Percentiles rank a stretch among this genome's conserved stretches.
These are phyloP conservation scores for Yarrowia deformans DNA, from an alignment of 805 yeast genomes.

Conservation along the genomic window DNA sequence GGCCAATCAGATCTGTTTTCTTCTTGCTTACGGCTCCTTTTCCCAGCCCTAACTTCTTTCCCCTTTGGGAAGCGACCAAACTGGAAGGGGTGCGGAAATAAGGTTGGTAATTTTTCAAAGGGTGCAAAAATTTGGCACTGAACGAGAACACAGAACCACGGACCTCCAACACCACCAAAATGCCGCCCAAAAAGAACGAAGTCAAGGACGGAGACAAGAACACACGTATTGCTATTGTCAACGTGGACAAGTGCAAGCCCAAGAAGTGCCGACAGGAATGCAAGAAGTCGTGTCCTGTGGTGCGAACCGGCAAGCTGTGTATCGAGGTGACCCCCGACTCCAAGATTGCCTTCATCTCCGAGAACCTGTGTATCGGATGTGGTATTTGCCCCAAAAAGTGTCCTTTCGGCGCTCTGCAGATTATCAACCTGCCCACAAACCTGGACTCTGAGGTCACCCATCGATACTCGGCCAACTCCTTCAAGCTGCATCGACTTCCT, in stretches of 20 bases:
- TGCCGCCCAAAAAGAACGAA: constrained; percentile 37
- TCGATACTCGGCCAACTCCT: constrained; percentile 96
- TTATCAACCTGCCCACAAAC: constrained; percentile 95
- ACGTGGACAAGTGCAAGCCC: constrained; percentile 94
- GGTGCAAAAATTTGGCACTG: constrained; percentile 25
- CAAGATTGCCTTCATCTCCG: constrained; percentile 94
- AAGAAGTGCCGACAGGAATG: constrained; percentile 99
- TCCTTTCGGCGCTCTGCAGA: constrained; percentile 96
- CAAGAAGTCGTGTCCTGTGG: constrained; percentile 96
- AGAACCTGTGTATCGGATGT: constrained; percentile 94
- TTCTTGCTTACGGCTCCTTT: constrained; percentile 4
- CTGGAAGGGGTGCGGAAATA: constrained; percentile 13
- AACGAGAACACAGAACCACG: background rate
- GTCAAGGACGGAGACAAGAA: constrained; percentile 42
- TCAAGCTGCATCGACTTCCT: constrained; percentile 95
- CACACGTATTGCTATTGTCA: constrained; percentile 89
- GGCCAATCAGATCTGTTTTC: constrained; percentile 1
- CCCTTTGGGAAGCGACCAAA: background rate
- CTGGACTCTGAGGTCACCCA: constrained; percentile 92
- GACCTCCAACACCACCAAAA: background rate
- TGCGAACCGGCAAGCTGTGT: constrained; percentile 96
- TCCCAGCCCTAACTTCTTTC: constrained; percentile 6
- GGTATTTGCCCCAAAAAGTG: constrained; percentile 99
- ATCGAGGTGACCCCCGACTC: constrained; percentile 91
- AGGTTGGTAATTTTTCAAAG: constrained; percentile 25